A percentile compares a stretch with the other conserved stretches of the same genome.
phyloP scores from a whole-genome alignment of 1,284 basidiomycete species.

The Ceratobasidium sp. region DNA sequence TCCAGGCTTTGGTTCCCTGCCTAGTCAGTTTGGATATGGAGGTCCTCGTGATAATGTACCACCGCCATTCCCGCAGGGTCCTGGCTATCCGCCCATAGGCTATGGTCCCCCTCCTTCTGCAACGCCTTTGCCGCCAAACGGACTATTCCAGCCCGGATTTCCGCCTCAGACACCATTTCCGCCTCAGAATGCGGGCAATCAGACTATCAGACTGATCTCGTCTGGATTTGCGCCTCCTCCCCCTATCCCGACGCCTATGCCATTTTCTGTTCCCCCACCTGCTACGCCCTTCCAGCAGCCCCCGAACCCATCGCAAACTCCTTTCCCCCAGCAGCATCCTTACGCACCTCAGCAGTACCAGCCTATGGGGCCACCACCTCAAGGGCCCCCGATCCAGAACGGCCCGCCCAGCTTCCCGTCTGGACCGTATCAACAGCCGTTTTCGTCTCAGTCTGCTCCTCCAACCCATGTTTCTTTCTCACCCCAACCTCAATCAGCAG shows the following conservation, averaged over 20 bases:
- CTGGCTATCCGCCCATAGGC: conserved; percentile 12
- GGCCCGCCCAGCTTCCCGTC: conserved; percentile 19
- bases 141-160: conserved; percentile 30
- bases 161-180: conserved; percentile 25
- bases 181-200: conserved; percentile 4
- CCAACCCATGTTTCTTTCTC: conserved; percentile 50
- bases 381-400: conserved; percentile 36
- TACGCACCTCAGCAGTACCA: conserved; percentile 40
- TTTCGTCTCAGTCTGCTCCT: conserved; percentile 44
- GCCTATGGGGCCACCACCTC: conserved; percentile 11
- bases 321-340: conserved; percentile 42
- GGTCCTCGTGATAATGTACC: conserved; percentile 4
- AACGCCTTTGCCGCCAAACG: conserved; percentile 28
- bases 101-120: conserved; percentile 24
- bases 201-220: conserved; percentile 10
- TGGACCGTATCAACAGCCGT: conserved; percentile 17
- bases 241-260: conserved; percentile 34
- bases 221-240: conserved; percentile 26
- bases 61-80: conserved; percentile 28
- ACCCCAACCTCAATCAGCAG: conserved; percentile 50
- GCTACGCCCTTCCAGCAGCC: conserved; percentile 31
- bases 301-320: conserved; percentile 34
- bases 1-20: conserved; percentile 44
- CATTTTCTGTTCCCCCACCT: conserved; percentile 31
- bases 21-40: conserved; percentile 21